Evolutionary conservation across 305 asterid genomes (phyloP).

Genomic region (Fraxinus sp.): DNA sequence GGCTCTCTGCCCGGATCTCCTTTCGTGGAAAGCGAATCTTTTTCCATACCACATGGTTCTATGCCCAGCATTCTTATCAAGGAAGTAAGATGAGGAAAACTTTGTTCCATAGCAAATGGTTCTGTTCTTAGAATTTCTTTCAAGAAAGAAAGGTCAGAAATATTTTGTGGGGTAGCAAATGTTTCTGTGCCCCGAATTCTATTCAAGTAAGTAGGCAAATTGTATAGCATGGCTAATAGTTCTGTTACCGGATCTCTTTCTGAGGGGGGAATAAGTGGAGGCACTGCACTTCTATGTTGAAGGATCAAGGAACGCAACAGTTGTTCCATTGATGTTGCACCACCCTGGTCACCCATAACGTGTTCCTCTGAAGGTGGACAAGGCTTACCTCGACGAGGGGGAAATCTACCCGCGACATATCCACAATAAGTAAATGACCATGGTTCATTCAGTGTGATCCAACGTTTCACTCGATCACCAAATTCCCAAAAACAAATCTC

Average conservation of each 20-base stretch:
- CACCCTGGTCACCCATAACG: too few relatives aligned
- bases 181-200: neutral
- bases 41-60: neutral
- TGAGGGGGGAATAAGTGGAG: neutral
- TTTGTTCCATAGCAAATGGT: neutral
- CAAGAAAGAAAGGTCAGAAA: too few relatives aligned
- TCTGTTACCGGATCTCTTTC: neutral
- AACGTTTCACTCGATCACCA: slow-evolving; percentile 28
- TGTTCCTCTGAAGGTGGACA: neutral
- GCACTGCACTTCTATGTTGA: neutral
- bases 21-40: neutral
- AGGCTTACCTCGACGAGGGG: slow-evolving; percentile 4
- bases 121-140: too few relatives aligned
- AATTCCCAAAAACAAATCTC: slow-evolving; percentile 30
- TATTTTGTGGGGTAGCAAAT: too few relatives aligned
- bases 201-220: neutral
- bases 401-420: neutral
- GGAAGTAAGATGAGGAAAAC: neutral
- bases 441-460: slow-evolving; percentile 29
- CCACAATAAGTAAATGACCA: neutral
- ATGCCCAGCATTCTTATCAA: neutral
- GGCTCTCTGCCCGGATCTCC: slow-evolving; percentile 8
- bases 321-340: neutral
- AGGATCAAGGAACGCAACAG: neutral
- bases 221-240: neutral